phyloP scores from a whole-genome alignment of 768 basidiomycete genomes.

The Hemileccinum impolitum region DNA sequence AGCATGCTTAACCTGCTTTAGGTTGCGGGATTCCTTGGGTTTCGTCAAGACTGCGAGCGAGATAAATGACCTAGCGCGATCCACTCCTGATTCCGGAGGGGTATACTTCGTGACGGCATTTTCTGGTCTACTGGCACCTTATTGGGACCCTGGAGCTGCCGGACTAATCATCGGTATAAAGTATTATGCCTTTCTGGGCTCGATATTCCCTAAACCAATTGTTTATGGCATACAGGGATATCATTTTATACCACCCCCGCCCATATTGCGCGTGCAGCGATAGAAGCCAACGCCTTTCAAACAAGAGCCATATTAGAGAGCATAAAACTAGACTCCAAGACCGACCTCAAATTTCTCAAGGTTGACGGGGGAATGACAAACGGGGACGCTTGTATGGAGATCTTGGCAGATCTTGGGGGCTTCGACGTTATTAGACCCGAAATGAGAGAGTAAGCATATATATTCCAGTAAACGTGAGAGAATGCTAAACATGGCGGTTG shows the following conservation, averaged over 20 bases:
- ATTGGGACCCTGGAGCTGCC: slow-evolving; percentile 93
- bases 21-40: slow-evolving; percentile 86
- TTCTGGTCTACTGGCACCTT: slow-evolving; percentile 92
- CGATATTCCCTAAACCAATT: background rate
- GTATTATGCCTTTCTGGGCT: slow-evolving; percentile 4
- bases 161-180: slow-evolving; percentile 72
- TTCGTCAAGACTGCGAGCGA: slow-evolving; percentile 79
- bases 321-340: slow-evolving; percentile 88
- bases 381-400: slow-evolving; percentile 81
- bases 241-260: slow-evolving; percentile 87
- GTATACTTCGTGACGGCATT: slow-evolving; percentile 98
- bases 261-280: slow-evolving; percentile 91
- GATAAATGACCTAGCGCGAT: slow-evolving; percentile 79
- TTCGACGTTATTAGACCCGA: slow-evolving; percentile 89
- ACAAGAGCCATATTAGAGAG: slow-evolving; percentile 93
- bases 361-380: slow-evolving; percentile 99
- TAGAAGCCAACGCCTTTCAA: slow-evolving; percentile 96
- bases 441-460: slow-evolving; percentile 84
- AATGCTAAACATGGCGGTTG: background rate
- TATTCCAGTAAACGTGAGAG: background rate
- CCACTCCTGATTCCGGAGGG: slow-evolving; percentile 78
- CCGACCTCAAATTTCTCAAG: slow-evolving; percentile 78
- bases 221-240: slow-evolving; percentile 43
- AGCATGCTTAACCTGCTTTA: slow-evolving; percentile 17
- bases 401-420: slow-evolving; percentile 87